A percentile compares a stretch with the other conserved stretches of the same genome.
Conservation (phyloP, 208 protist genomes). For the Leishmania mexicana region DNA sequence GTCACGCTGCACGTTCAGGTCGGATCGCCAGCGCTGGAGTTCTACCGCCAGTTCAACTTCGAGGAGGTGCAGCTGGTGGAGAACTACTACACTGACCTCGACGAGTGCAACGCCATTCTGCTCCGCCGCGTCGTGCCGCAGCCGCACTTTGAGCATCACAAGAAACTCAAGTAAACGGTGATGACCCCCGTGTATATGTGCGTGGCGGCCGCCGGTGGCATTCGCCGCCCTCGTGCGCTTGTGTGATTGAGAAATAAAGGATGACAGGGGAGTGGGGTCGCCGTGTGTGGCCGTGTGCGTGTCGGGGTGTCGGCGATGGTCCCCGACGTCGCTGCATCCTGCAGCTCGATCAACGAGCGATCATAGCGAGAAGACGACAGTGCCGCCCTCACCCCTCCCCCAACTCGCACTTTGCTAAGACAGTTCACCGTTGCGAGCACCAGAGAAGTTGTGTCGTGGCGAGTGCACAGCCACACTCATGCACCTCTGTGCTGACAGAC, state of each 20-base stretch:
- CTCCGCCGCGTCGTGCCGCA: constrained; percentile 65
- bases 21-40: constrained; percentile 72
- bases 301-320: background rate
- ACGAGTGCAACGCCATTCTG: constrained; percentile 72
- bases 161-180: constrained; percentile 32
- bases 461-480: background rate
- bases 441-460: background rate
- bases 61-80: constrained; percentile 49
- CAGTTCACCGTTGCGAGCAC: background rate
- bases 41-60: constrained; percentile 89
- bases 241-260: background rate
- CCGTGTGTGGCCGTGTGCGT: background rate
- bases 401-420: background rate
- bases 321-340: background rate
- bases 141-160: constrained; percentile 45
- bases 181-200: background rate
- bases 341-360: background rate
- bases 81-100: constrained; percentile 87
- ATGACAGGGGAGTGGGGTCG: background rate
- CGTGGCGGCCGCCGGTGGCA: background rate
- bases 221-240: background rate
- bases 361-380: background rate
- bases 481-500: background rate
- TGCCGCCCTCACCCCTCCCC: background rate
- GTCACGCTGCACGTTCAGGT: constrained; percentile 90